Evolutionary conservation across 306 rosid genomes (phyloP), one percentile per base, ranked within the genome.

Genomic region (Vigna reflexopilosa): DNA sequence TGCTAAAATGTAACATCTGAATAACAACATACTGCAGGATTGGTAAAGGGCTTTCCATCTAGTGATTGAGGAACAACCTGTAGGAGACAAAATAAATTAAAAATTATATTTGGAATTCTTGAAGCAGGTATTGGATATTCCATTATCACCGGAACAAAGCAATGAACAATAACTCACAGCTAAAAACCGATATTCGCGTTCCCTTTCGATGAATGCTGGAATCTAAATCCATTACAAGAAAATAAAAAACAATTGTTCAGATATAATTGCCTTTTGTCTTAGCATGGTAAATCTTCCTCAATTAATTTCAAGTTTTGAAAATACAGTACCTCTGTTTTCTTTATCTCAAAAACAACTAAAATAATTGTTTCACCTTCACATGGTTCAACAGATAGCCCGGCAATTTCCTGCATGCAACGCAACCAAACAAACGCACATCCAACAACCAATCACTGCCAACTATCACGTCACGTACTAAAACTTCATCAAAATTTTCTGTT

Each of bases 151-250:
- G 16, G 32, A 69, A 24, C 16, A 73, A 58, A 55, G 1, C 4
- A 6, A 24, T 10, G 6, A 24, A 49, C 51, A 42, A 26, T 9
- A 47, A 90, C 95, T 86, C 86, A 92, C 97, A 24, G 91, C 78
- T 72, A 94, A 82, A 76, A 91, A 92, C 15, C 90, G 93, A 77
- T 89, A 90, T 77, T 82, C 93, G 65, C 90, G 81, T 85, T 94
- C 97, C 84, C 98, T 90, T 83, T 62, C 24, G 34, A 92, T 85
- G 77, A 87, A 94, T 19, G 95, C 88, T 45, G 97, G 97, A 85
- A 94, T 88, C 98, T 94, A 88, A 84, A 4, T 59, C 70, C 19
- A 5, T 58, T 17, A n/a, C 44, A 11, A 19, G n/a, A 19, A 14
- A 54, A 8, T 20, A 10, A 42, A 1, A 4, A 14, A 56, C 11